Conservation (phyloP, 306 rosid genomes). For the Glycyrrhiza uralensis region DNA sequence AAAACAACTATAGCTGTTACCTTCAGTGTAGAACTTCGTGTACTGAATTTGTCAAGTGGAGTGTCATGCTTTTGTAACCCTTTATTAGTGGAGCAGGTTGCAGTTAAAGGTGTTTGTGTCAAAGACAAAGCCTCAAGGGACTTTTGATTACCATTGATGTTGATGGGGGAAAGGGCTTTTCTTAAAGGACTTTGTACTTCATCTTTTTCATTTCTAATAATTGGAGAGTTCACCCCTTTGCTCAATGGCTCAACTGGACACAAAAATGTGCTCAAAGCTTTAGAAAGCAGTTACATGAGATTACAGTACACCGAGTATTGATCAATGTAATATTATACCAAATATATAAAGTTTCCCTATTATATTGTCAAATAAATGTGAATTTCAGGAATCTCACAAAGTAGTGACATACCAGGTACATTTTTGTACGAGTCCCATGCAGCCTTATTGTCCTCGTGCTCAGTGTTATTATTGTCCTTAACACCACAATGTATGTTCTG, state of each 20-base stretch:
- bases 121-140: constrained; percentile 23
- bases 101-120: constrained; percentile 39
- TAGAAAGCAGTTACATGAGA: not conserved
- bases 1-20: constrained; percentile 30
- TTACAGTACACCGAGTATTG: not conserved
- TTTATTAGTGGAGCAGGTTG: constrained; percentile 32
- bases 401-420: constrained; percentile 38
- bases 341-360: not conserved
- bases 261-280: not conserved
- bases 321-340: not conserved
- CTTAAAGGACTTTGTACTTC: constrained; percentile 44
- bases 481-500: constrained; percentile 29
- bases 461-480: constrained; percentile 25
- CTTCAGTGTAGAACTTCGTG: constrained; percentile 62
- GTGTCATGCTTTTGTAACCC: constrained; percentile 37
- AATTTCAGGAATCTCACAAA: not conserved
- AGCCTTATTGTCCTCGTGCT: constrained; percentile 26
- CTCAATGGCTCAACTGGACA: constrained; percentile 35
- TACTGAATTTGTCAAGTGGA: constrained; percentile 67
- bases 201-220: constrained; percentile 26
- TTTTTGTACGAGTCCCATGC: constrained; percentile 26
- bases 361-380: not conserved
- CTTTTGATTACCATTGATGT: constrained; percentile 39
- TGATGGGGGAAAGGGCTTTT: constrained; percentile 67
- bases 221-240: constrained; percentile 25